A percentile compares a stretch with the other conserved stretches of the same genome.
phyloP scores from a whole-genome alignment of 257 asterid species.

The Voacanga thouarsii region DNA sequence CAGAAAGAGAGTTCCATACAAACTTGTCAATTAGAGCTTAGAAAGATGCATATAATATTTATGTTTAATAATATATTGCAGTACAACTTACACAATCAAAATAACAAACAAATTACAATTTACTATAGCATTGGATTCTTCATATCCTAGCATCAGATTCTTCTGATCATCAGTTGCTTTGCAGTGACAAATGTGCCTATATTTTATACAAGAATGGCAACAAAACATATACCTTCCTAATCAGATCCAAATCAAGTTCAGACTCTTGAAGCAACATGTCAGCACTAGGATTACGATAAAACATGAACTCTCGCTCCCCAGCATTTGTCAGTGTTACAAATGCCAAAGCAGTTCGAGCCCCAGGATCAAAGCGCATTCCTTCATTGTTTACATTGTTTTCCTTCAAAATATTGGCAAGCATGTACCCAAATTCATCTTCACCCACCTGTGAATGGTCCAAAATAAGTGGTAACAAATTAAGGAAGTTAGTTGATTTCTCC shows the following conservation, averaged over 20 bases:
- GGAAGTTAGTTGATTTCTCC: not conserved
- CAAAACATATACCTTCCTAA: conserved; percentile 60
- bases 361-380: conserved; percentile 95
- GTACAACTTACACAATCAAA: not conserved
- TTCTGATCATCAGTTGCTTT: not conserved
- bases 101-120: not conserved
- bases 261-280: conserved; percentile 82
- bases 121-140: not conserved
- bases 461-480: not conserved
- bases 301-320: conserved; percentile 99
- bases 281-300: conserved; percentile 97
- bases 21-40: not conserved
- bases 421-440: conserved; percentile 96
- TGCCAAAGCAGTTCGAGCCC: conserved; percentile 97
- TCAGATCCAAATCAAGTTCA: conserved; percentile 79
- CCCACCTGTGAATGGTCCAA: conserved; percentile 63
- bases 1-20: not conserved
- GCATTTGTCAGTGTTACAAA: conserved; percentile 89
- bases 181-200: not conserved
- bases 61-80: not conserved
- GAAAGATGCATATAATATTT: not conserved
- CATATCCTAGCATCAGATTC: no score
- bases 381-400: conserved; percentile 81
- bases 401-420: conserved; percentile 92
- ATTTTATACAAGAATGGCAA: not conserved